Evolutionary conservation across 768 basidiomycete species (phyloP).

Genomic region (Ramaria rubella): DNA sequence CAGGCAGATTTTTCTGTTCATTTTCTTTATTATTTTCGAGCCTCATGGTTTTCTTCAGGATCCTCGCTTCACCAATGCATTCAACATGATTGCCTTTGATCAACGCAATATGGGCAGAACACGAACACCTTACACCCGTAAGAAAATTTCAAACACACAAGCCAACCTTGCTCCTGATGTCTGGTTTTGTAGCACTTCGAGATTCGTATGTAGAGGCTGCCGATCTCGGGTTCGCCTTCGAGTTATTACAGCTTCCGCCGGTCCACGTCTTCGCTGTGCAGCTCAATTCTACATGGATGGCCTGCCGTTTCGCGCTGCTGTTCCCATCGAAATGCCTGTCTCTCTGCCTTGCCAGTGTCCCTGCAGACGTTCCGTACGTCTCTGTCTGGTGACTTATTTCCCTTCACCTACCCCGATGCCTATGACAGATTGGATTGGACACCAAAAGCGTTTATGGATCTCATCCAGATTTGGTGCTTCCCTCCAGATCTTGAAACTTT

Average conservation of each 20-base stretch:
- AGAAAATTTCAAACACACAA: background rate
- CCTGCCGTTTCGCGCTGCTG: conserved; percentile 44
- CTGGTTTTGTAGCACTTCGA: conserved; percentile 42
- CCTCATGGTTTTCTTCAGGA: conserved; percentile 31
- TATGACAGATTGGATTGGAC: conserved; percentile 47
- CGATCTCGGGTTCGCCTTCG: conserved; percentile 53
- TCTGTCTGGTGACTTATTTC: background rate
- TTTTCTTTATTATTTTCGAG: background rate
- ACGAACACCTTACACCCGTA: conserved; percentile 2
- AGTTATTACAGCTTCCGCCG: conserved; percentile 60
- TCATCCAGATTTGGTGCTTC: conserved; percentile 55
- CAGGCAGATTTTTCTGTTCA: conserved; percentile 15
- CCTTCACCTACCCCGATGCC: background rate
- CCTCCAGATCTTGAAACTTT: conserved; percentile 60
- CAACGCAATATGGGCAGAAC: conserved; percentile 50
- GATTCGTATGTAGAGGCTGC: conserved; percentile 78
- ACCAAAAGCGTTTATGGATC: conserved; percentile 56
- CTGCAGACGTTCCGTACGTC: conserved; percentile 11
- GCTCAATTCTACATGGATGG: conserved; percentile 46
- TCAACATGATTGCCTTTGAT: conserved; percentile 73
- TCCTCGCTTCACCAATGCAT: conserved; percentile 47
- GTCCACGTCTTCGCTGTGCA: conserved; percentile 71
- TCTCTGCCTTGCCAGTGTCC: conserved; percentile 11
- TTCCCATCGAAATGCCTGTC: conserved; percentile 13
- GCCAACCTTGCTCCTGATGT: background rate